phyloP scores from a whole-genome alignment of 306 rosid genomes.

The Medicago lupulina region DNA sequence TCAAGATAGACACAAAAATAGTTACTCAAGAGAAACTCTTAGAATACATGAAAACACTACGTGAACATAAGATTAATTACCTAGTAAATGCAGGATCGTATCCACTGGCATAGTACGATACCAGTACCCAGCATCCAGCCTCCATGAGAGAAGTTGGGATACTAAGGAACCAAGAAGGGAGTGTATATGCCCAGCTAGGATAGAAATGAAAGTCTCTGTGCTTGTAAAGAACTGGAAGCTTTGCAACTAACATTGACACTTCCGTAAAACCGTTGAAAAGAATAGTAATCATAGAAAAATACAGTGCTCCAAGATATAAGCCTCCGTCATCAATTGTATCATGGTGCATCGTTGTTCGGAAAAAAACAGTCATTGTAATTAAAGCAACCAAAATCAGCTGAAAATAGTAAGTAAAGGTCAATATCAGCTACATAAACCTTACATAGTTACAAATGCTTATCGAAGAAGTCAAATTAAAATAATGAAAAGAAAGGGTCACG shows the following conservation, averaged over 20 bases:
- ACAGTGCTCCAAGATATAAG: conserved; percentile 89
- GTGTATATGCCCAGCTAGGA: conserved; percentile 94
- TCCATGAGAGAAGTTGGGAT: conserved; percentile 86
- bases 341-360: conserved; percentile 91
- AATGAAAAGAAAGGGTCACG: conserved; percentile 13
- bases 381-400: conserved; percentile 92
- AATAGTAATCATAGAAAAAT: conserved; percentile 93
- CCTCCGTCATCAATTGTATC: conserved; percentile 87
- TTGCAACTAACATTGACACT: conserved; percentile 96
- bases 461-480: conserved; percentile 15
- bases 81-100: conserved; percentile 88
- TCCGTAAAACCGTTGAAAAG: conserved; percentile 99
- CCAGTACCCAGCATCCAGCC: conserved; percentile 93
- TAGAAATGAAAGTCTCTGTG: conserved; percentile 96
- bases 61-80: conserved; percentile 54
- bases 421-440: conserved; percentile 48
- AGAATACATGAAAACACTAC: conserved; percentile 35
- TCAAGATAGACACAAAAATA: conserved; percentile 38
- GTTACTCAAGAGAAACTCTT: conserved; percentile 41
- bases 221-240: conserved; percentile 97
- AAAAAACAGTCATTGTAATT: conserved; percentile 96
- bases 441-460: conserved; percentile 9
- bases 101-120: conserved; percentile 89
- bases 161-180: conserved; percentile 94
- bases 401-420: conserved; percentile 47